These are phyloP conservation scores for Cupressus sempervirens DNA, from an alignment of 75 land plant genomes.

Conservation along the genomic window DNA sequence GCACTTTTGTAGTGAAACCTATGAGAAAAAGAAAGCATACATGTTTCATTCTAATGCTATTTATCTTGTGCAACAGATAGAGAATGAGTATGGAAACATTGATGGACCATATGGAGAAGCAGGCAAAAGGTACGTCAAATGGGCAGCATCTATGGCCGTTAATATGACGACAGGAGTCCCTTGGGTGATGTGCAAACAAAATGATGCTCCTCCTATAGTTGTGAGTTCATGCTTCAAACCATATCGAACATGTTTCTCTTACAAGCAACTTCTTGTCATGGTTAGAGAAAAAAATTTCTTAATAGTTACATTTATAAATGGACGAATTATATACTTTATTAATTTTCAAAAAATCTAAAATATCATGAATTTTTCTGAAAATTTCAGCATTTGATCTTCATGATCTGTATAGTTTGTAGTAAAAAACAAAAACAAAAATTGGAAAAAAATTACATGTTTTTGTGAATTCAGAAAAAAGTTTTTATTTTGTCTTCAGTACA, in stretches of 20 bases:
- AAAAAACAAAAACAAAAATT: too few species aligned
- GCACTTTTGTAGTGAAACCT: not conserved
- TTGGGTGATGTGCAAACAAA: conserved; percentile 81
- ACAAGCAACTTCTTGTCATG: conserved; percentile 58
- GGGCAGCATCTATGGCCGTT: conserved; percentile 79
- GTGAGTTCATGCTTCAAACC: conserved; percentile 49
- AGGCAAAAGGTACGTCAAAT: conserved; percentile 48
- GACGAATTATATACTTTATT: too few species aligned
- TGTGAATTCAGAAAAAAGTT: too few species aligned
- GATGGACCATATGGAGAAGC: conserved; percentile 46
- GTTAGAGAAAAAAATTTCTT: not conserved
- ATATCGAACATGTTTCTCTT: conserved; percentile 58
- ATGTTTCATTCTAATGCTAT: not conserved
- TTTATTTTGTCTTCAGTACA: too few species aligned
- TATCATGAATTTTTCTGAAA: too few species aligned
- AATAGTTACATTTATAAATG: not conserved
- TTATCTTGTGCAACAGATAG: conserved; percentile 45
- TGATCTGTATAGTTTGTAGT: too few species aligned
- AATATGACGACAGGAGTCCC: conserved; percentile 58
- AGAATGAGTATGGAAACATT: conserved; percentile 69
- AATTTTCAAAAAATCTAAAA: too few species aligned
- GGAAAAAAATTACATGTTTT: too few species aligned
- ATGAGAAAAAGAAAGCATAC: not conserved
- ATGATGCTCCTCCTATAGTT: conserved; percentile 67
- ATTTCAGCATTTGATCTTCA: too few species aligned